Evolutionary conservation across 2,329 filamentous ascomycete genomes (phyloP).

Genomic region (Emericellopsis cladophorae): DNA sequence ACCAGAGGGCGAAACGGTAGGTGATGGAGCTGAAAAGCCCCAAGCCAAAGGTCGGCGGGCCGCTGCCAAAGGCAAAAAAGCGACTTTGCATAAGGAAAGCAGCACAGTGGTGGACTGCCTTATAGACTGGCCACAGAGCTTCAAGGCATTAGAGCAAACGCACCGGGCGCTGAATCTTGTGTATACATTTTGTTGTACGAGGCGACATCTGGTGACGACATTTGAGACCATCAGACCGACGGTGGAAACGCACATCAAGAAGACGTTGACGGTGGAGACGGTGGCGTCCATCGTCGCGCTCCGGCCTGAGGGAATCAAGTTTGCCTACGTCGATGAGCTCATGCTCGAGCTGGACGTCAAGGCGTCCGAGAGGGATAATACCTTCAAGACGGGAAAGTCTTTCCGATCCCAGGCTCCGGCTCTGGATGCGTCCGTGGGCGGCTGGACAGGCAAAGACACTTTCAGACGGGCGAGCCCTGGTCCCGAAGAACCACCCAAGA

Average conservation of each 20-base stretch:
- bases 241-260: constrained; percentile 72
- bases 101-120: constrained; percentile 13
- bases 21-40: background rate
- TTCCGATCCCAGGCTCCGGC: constrained; percentile 36
- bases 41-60: background rate
- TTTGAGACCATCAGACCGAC: constrained; percentile 77
- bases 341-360: constrained; percentile 70
- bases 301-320: constrained; percentile 66
- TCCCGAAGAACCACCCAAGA: constrained; percentile 11
- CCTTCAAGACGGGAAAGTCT: constrained; percentile 37
- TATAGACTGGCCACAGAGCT: constrained; percentile 58
- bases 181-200: constrained; percentile 87
- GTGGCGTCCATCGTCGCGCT: constrained; percentile 71
- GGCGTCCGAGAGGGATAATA: constrained; percentile 51
- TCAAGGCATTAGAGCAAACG: constrained; percentile 60
- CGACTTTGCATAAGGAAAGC: constrained; percentile 6
- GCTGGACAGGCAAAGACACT: constrained; percentile 34
- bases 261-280: constrained; percentile 59
- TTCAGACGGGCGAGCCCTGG: constrained; percentile 10
- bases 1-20: background rate
- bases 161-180: constrained; percentile 84
- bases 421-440: constrained; percentile 44
- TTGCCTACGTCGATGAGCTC: constrained; percentile 76
- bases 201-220: constrained; percentile 85
- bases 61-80: constrained; percentile 3